Conservation (phyloP, 1,284 basidiomycete species). For the Irpex sp. region DNA sequence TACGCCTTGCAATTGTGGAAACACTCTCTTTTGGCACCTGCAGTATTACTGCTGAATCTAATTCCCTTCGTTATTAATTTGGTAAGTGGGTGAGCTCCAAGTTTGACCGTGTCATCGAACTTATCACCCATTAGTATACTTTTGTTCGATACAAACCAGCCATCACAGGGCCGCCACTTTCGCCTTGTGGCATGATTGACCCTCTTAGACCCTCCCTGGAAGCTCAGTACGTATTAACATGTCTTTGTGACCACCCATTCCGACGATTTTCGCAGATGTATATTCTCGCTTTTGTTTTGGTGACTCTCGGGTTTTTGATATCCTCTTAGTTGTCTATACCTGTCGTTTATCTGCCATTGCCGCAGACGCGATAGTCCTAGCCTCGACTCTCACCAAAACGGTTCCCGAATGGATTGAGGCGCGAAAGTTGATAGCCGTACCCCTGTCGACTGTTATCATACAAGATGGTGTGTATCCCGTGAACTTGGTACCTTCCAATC, state of each 20-base stretch:
- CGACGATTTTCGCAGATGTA: background rate
- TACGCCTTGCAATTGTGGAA: background rate
- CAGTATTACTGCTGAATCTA: background rate
- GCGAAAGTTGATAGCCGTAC: background rate
- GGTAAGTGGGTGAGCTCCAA: background rate
- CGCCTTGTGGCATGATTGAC: slow-evolving; percentile 2
- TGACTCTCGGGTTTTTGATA: background rate
- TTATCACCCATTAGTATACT: background rate
- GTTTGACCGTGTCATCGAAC: background rate
- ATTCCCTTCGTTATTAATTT: background rate
- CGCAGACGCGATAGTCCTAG: background rate
- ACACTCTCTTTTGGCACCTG: background rate
- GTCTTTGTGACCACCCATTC: too few relatives aligned
- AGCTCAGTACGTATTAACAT: background rate
- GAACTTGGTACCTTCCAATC: background rate
- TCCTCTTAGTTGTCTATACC: background rate
- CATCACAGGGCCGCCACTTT: background rate
- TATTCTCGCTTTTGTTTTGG: background rate
- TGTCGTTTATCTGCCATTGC: background rate
- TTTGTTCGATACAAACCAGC: background rate
- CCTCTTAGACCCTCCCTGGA: background rate
- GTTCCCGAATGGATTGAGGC: background rate
- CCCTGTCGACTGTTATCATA: background rate
- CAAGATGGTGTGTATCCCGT: background rate
- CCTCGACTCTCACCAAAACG: background rate